Evolutionary conservation across 2,329 filamentous ascomycete species (phyloP), one percentile per base, ranked within the genome.

Genomic region (Xylariaceae sp.): DNA sequence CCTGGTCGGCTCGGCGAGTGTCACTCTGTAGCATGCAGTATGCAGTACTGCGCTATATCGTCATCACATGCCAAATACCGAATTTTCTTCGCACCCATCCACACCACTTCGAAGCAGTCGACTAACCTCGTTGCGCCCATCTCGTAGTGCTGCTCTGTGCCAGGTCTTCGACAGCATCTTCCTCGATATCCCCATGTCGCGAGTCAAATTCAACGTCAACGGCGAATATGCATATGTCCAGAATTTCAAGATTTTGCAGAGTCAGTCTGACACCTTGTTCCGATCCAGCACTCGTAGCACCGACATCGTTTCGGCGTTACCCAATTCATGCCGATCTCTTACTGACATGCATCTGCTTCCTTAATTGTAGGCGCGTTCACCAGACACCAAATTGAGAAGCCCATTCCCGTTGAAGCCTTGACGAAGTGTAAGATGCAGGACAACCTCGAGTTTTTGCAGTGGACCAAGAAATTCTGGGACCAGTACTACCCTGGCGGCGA

Each of bases 351-450:
- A 37, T 60, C 9, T 55, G 2, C 49, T 35, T 30, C 4, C 35
- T 42, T 35, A 56, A 34, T 44, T 57, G 3, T 70, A 92, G 93
- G 92, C 75, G 82, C 84, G 66, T 97, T 97, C 73, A 82, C 86
- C 63, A 89, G 89, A 75, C 92, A 97, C 77, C 81, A 86, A 65
- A 83, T 99, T 78, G 92, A 97, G 70, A 92, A 92, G 74, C 88
- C 89, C 34, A 87, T 99, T 69, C 91, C 91, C 61, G 91, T 97
- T 73, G 86, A 96, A 75, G 81, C 83, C 60, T 86, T 99, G 61
- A 85, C 94, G 70, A 99, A 97, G 77, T 99, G 94, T 82, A 97
- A 96, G 82, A 99, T 99, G 93, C 94, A 99, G 82, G 94, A 99
- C 77, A 99, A 99, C 80, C 89, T 99, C 69, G 94, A 97, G 74